These are phyloP conservation scores for Pyricularia grisea DNA, from an alignment of 2,329 filamentous ascomycete species.

Conservation along the genomic window DNA sequence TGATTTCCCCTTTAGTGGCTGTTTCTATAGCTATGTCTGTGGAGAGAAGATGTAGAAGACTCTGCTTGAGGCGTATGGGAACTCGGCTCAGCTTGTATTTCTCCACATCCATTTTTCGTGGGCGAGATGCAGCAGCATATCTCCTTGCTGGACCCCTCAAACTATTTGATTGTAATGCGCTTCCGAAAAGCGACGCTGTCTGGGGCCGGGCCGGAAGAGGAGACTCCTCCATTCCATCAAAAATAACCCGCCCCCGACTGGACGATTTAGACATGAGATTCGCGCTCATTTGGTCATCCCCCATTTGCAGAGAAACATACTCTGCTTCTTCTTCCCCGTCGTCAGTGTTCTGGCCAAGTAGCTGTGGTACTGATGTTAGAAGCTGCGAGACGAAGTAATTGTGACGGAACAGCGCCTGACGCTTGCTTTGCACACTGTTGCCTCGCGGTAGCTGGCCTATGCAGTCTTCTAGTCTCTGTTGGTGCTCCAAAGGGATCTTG, in stretches of 20 bases:
- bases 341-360: constrained; percentile 3
- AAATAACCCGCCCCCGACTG: too few relatives aligned
- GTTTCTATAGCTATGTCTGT: constrained; percentile 36
- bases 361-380: constrained; percentile 20
- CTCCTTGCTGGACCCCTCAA: not conserved
- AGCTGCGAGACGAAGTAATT: constrained; percentile 37
- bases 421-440: constrained; percentile 17
- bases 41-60: constrained; percentile 35
- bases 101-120: too few relatives aligned
- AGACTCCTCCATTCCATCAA: too few relatives aligned
- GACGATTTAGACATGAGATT: too few relatives aligned
- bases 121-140: too few relatives aligned
- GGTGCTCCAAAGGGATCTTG: constrained; percentile 20
- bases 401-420: constrained; percentile 22
- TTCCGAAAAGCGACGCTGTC: too few relatives aligned
- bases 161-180: not conserved
- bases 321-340: constrained; percentile 31
- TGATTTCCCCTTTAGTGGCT: constrained; percentile 32
- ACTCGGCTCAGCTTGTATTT: constrained; percentile 13
- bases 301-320: not conserved
- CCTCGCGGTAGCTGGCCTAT: constrained; percentile 15
- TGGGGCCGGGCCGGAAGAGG: too few relatives aligned
- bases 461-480: constrained; percentile 23
- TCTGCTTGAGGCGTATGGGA: constrained; percentile 34
- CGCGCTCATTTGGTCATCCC: too few relatives aligned